Base-by-base conservation (phyloP, 352 stramenopile genomes). In the Globisporangium mamillatum region DNA sequence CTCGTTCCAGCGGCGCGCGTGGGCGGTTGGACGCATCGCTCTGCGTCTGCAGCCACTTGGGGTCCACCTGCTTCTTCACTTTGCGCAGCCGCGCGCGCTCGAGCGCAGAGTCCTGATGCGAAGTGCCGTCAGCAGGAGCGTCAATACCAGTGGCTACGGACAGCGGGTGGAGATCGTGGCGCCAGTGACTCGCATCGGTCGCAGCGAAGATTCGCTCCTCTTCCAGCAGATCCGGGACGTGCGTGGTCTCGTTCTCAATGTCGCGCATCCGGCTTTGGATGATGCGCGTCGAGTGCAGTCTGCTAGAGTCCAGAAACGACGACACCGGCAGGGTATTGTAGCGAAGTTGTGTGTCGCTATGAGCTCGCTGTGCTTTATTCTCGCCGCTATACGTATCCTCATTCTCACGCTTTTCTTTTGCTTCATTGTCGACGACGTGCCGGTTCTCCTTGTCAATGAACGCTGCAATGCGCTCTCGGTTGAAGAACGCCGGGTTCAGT, bases 51-150 rank as follows among this genome's bases (percentile, higher is more conserved):
- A 91, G 64, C 84, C 84, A 92, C 68, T 78, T 78, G 34, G 82
- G 63, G 65, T 90, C 74, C 10, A 92, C 72, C 57, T 92, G 84
- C 63, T 92, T 92, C 64, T 64, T 71, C 29, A 92, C 82, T 69
- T 86, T 89, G 48, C 82, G 78, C 62, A 77, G 61, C 14, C 81
- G 84, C 12, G 82, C 82, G 27, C 79, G 78, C 18, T 75, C 71
- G 34, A 92, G 68, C 8, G 70, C 70, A 22, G 73, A 74, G 66
- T 69, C 66, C 66, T 64, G 44, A 27, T 53, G 63, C 3, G 56
- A n/a, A 25, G 67, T 25, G 71, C 5, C 48, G 24, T 69, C 68
- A 60, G 53, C 44, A 22, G 20, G 27, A 20, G 25, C 9, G 1
- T 4, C 25, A 29, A 25, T 38, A 0, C 32, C 9, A 25, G 59